These are phyloP conservation scores for Apiotrichum montevideense DNA, from an alignment of 1,284 basidiomycete species.

Conservation along the genomic window DNA sequence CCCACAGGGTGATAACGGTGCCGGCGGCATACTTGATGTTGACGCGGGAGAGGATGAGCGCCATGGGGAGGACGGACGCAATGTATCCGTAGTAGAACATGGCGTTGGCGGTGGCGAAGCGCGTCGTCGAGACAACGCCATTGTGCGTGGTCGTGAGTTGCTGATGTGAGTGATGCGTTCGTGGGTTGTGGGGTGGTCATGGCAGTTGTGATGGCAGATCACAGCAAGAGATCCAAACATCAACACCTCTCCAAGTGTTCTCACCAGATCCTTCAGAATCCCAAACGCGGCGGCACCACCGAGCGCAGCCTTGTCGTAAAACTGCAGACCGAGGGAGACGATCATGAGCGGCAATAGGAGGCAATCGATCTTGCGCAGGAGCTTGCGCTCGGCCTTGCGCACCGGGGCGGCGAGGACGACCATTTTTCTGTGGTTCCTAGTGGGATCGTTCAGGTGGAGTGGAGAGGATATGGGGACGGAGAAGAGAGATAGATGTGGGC, in stretches of 20 bases:
- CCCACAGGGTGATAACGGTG: constrained; percentile 47
- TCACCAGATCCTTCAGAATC: constrained; percentile 48
- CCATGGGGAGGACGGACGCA: constrained; percentile 47
- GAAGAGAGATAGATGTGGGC: no score
- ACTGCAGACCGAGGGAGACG: constrained; percentile 49
- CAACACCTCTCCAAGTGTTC: background rate
- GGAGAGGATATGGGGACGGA: no score
- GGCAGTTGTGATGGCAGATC: no score
- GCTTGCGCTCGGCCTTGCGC: constrained; percentile 12
- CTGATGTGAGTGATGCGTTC: constrained; percentile 3
- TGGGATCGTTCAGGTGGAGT: no score
- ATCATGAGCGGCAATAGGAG: constrained; percentile 48
- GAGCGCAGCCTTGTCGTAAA: constrained; percentile 52
- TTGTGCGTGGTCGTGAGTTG: constrained; percentile 35
- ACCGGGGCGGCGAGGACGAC: background rate
- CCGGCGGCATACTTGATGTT: constrained; percentile 45
- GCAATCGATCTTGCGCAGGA: constrained; percentile 41
- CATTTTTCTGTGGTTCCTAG: background rate
- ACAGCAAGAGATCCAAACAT: no score
- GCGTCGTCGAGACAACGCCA: constrained; percentile 38
- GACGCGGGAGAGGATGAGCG: constrained; percentile 48
- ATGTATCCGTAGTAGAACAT: constrained; percentile 53
- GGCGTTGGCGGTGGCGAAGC: constrained; percentile 44
- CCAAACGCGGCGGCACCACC: constrained; percentile 51
- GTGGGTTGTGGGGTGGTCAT: no score